Evolutionary conservation across 2,329 filamentous ascomycete genomes (phyloP), one percentile per base, ranked within the genome.

Genomic region (Cladosporium velox): DNA sequence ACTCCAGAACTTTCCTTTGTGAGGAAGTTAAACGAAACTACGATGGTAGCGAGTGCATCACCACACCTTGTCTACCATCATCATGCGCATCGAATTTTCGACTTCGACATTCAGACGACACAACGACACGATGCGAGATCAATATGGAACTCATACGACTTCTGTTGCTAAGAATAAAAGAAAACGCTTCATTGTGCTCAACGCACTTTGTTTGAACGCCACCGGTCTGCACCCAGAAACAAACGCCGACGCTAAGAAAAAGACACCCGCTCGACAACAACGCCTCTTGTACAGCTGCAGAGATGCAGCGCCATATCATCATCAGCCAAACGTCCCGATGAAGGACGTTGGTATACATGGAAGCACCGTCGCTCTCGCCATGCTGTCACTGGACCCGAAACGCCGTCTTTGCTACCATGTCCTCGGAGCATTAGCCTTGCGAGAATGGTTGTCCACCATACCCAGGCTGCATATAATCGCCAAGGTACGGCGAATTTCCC

Each of bases 161-260:
- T 55, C 28, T 55, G 52, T 55, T 55, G 28, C 52, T 55, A 21
- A 55, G 11, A 15, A 34, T 21, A 34, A 34, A 30, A 21, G n/a
- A 34, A 55, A n/a, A 55, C 7, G 11, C 52, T 18, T 55, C 52
- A 34, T 6, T 55, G 52, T 34, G 34, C 35, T 59, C 26, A 24
- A 44, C 18, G 34, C 21, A 59, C 35, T 26, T 24, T 44, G 34
- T 28, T 59, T 18, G 15, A 52, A 51, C 59, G 59, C 59, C 59
- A 35, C 44, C 28, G 30, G 34, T 51, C 14, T 18, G 6, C 47
- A 18, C 5, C 21, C 8, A 14, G 7, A 55, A 32, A 8, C 32
- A 32, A 64, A 64, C 61, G 35, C 61, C 61, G 21, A 64, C 61
- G 61, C 61, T 57, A 64, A 62, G 51, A 41, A 55, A 64, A 47